Evolutionary conservation across 2,329 filamentous ascomycete genomes (phyloP).

Genomic region (Fusarium foetens): DNA sequence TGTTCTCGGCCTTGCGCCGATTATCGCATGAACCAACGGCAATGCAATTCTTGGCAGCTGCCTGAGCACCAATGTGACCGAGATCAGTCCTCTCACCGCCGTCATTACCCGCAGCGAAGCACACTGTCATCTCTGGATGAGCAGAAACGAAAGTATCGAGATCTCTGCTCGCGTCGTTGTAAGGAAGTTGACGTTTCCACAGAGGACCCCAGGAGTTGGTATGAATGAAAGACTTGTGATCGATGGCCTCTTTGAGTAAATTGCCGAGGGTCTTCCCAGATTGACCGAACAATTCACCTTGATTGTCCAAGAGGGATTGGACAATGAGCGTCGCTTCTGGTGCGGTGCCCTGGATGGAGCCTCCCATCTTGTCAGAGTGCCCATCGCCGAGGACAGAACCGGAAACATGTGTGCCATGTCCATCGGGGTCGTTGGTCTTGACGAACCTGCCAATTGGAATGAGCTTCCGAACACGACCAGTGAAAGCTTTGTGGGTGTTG

Average conservation of each 20-base stretch:
- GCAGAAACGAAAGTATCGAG: not conserved
- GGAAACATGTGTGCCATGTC: not conserved
- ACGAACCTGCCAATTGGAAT: not conserved
- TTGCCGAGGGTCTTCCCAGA: not conserved
- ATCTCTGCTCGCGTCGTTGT: accelerated
- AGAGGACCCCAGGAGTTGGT: not conserved
- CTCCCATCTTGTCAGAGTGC: not conserved
- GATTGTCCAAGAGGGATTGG: not conserved
- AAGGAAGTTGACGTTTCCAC: accelerated
- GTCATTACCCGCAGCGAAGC: not conserved
- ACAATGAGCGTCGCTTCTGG: not conserved
- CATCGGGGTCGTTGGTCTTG: not conserved
- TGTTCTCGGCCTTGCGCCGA: not conserved
- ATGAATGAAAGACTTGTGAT: not conserved
- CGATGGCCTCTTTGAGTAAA: not conserved
- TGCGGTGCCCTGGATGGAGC: not conserved
- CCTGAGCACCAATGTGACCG: not conserved
- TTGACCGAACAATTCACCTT: accelerated
- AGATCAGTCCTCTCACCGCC: accelerated
- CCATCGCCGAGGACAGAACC: not conserved
- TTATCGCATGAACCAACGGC: not conserved
- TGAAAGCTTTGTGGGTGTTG: not conserved
- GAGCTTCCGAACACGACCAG: not conserved
- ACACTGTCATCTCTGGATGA: not conserved
- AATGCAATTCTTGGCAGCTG: not conserved